Evolutionary conservation across 2,329 filamentous ascomycete species (phyloP).

Genomic region (Geosmithia flava): DNA sequence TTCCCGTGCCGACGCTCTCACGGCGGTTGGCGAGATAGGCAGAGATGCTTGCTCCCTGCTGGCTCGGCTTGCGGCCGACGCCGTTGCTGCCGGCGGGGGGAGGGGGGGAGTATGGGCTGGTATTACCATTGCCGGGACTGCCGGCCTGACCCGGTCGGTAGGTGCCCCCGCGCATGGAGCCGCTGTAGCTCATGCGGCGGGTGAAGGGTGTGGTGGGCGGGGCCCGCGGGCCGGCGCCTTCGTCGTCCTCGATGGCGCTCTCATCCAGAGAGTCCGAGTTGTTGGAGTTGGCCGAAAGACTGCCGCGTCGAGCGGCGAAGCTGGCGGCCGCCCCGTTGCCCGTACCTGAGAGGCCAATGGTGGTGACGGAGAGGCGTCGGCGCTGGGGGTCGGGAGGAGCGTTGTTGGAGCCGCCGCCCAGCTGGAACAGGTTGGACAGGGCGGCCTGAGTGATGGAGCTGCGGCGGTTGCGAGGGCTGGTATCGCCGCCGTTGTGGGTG

Average conservation of each 20-base stretch:
- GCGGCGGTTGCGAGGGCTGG: slow-evolving; percentile 36
- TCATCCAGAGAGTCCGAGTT: slow-evolving; percentile 56
- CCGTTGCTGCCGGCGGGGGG: slow-evolving; percentile 3
- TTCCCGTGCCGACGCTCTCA: slow-evolving; percentile 17
- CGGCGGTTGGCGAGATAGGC: slow-evolving; percentile 22
- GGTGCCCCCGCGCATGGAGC: slow-evolving; percentile 45
- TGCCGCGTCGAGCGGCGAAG: slow-evolving; percentile 47
- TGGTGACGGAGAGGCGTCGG: slow-evolving; percentile 63
- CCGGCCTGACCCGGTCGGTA: slow-evolving; percentile 28
- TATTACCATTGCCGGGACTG: slow-evolving; percentile 55
- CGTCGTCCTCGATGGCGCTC: slow-evolving; percentile 58
- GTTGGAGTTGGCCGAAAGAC: slow-evolving; percentile 51
- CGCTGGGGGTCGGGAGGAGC: slow-evolving; percentile 40
- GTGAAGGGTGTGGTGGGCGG: slow-evolving; percentile 63
- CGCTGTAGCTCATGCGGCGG: slow-evolving; percentile 82
- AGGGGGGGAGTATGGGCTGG: slow-evolving; percentile 25
- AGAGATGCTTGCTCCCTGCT: slow-evolving; percentile 15
- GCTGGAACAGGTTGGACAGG: slow-evolving; percentile 45
- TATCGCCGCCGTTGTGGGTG: slow-evolving; percentile 16
- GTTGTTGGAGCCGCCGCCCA: slow-evolving; percentile 40
- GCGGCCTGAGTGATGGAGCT: slow-evolving; percentile 45
- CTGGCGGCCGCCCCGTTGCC: slow-evolving; percentile 46
- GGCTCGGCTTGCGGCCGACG: slow-evolving; percentile 10
- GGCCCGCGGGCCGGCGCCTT: slow-evolving; percentile 33
- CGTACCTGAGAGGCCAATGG: slow-evolving; percentile 59